These are phyloP conservation scores for Scutellaria barbata DNA, from an alignment of 257 asterid species.

Conservation along the genomic window DNA sequence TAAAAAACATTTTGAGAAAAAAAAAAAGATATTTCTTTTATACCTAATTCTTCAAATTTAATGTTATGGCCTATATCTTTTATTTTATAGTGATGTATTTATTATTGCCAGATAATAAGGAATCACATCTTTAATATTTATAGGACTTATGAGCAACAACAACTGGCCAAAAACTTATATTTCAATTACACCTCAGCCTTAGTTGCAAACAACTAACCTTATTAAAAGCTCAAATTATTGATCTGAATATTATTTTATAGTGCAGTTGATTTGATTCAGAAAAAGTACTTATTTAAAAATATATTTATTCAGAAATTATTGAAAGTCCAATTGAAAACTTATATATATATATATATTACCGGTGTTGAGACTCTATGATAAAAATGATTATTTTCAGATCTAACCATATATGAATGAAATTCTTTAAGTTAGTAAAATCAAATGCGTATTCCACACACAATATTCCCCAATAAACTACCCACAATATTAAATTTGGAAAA, in stretches of 20 bases:
- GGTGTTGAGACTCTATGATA: background rate
- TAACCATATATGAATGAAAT: background rate
- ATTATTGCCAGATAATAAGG: conserved; percentile 22
- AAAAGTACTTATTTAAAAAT: no score
- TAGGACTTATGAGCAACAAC: background rate
- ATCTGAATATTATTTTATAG: background rate
- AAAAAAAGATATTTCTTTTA: no score
- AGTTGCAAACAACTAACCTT: conserved; percentile 32
- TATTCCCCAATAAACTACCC: conserved; percentile 10
- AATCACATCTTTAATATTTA: background rate
- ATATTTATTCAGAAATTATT: no score
- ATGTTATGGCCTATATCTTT: background rate
- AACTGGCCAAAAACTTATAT: background rate
- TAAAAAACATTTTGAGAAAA: no score
- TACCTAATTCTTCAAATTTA: no score
- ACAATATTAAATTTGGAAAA: background rate
- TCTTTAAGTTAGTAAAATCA: background rate
- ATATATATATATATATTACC: no score
- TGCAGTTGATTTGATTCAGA: no score
- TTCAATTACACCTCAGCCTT: conserved; percentile 9
- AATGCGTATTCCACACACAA: background rate
- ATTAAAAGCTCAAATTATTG: conserved; percentile 12
- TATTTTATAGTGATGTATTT: background rate
- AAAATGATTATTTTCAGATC: background rate
- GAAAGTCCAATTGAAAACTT: no score